Base-by-base conservation (phyloP, 2,329 filamentous ascomycete genomes). In the Trichophaea hybrida region DNA sequence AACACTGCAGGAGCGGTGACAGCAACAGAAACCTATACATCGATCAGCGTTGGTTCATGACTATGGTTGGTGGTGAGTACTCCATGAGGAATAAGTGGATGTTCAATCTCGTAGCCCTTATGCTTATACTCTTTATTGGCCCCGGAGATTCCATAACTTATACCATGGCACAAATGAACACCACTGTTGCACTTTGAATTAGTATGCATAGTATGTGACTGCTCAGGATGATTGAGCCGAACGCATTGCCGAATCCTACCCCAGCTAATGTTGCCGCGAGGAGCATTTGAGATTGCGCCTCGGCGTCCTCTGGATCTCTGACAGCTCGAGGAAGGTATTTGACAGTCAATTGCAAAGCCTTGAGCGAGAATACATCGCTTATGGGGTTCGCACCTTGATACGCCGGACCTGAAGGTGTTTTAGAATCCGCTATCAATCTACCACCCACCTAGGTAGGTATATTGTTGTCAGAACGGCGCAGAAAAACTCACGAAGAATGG, bases 351-450 rank as follows among this genome's bases (percentile, higher is more conserved):
- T 81, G 79, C 5, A 98, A 79, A 0, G 93, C 90, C 67, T 87
- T 84, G 17, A 98, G 78, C 2, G 88, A 94, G 76, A 98, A 98
- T 66, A 98, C 91, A 71, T 98, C 93, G 48, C 87, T 94, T 68
- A 98, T 98, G 1, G 93, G 93, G 71, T 98, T 98, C 5, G 93
- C 89, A 44, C 93, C 93, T 73, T 98, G 93, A 71, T 98, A 98
- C 0, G 93, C 90, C 0, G 93, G 93, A 3, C 93, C 80, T 24
- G 24, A 3, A 2, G 24, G 24, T 24, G 24, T 24, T 24, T 24
- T 24, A 24, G 24, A 24, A 24, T 24, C 24, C 24, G 24, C 24
- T 24, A 24, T 24, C 24, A 24, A 24, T 24, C 24, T 2, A 24
- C 24, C 3, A 24, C 24, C 24, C 3, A 24, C 24, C 24, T 24